phyloP scores from a whole-genome alignment of 179 eudicot genomes.

The Spinacia oleracea region DNA sequence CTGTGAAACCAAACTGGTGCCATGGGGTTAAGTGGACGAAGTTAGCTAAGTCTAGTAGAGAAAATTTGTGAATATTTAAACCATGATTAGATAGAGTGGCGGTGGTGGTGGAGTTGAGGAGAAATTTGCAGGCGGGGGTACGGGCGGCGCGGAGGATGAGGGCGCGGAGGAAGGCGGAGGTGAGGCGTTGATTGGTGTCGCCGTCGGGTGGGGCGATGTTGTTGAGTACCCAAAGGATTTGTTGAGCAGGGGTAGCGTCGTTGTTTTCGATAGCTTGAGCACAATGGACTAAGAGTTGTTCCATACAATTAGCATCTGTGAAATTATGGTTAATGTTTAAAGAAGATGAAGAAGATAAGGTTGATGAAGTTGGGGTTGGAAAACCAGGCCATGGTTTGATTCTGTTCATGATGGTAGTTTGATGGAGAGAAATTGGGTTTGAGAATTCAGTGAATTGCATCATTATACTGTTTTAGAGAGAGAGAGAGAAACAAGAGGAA shows the following conservation, averaged over 20 bases:
- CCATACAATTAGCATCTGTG: conserved; percentile 78
- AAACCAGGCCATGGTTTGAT: conserved; percentile 54
- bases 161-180: conserved; percentile 83
- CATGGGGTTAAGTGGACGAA: conserved; percentile 91
- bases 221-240: conserved; percentile 88
- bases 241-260: conserved; percentile 81
- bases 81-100: too few relatives aligned
- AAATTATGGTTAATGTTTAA: not conserved
- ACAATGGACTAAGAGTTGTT: conserved; percentile 78
- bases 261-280: conserved; percentile 77
- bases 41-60: conserved; percentile 69
- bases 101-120: conserved; percentile 4
- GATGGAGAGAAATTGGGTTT: conserved; percentile 31
- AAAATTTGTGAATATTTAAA: conserved; percentile 43
- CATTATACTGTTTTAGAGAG: conserved; percentile 38
- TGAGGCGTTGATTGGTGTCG: conserved; percentile 77
- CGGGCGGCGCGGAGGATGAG: conserved; percentile 65
- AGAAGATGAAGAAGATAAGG: conserved; percentile 12
- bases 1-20: conserved; percentile 89
- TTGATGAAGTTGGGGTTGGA: conserved; percentile 34
- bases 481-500: not conserved
- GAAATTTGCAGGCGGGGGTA: conserved; percentile 46
- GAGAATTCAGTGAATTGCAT: conserved; percentile 69
- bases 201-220: conserved; percentile 83
- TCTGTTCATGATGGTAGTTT: conserved; percentile 24